Evolutionary conservation across 2,329 filamentous ascomycete genomes (phyloP).

Genomic region (Leptoxyphium fumago): DNA sequence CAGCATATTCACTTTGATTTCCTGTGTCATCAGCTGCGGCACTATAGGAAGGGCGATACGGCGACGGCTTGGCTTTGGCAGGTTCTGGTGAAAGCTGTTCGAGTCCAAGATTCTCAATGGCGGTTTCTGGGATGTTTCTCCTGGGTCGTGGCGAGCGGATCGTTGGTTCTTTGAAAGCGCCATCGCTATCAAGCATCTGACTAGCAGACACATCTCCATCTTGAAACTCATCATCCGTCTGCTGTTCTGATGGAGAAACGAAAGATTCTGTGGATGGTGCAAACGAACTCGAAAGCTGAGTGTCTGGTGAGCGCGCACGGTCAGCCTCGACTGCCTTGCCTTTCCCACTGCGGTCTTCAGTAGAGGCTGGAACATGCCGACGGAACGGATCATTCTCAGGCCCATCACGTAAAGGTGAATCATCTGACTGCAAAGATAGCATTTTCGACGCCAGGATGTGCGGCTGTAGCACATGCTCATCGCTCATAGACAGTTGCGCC

Average conservation of each 20-base stretch:
- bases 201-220: constrained; percentile 52
- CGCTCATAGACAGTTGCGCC: constrained; percentile 39
- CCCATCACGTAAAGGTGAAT: too few relatives aligned
- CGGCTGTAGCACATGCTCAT: not conserved
- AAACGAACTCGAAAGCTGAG: constrained; percentile 10
- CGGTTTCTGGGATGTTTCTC: constrained; percentile 2
- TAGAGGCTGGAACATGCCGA: not conserved
- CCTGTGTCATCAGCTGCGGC: not conserved
- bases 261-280: constrained; percentile 57
- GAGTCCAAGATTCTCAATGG: not conserved
- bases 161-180: constrained; percentile 73
- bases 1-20: not conserved
- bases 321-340: constrained; percentile 23
- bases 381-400: not conserved
- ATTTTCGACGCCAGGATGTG: constrained; percentile 11
- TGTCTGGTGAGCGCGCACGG: not conserved
- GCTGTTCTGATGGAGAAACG: constrained; percentile 21
- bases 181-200: constrained; percentile 74
- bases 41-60: not conserved
- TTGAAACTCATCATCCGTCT: constrained; percentile 4
- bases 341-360: constrained; percentile 15
- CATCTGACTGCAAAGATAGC: constrained; percentile 24
- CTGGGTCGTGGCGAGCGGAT: constrained; percentile 26
- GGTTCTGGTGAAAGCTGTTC: not conserved
- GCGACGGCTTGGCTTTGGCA: constrained; percentile 1